phyloP scores from a whole-genome alignment of 768 basidiomycete genomes.

The Trametopsis cervina region DNA sequence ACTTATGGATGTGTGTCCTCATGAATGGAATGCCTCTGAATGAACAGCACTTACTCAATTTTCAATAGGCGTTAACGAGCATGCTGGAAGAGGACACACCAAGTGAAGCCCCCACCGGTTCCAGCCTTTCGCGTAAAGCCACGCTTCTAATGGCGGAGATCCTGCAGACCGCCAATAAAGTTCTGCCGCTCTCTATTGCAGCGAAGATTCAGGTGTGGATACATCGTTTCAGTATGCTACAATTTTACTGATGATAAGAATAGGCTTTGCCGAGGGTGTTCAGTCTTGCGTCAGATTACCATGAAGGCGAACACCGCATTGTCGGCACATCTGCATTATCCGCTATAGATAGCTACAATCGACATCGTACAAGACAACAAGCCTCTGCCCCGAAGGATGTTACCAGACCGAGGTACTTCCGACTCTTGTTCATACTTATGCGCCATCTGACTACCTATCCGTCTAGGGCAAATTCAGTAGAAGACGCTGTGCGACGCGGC shows the following conservation, averaged over 20 bases:
- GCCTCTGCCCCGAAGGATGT: constrained; percentile 43
- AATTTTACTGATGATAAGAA: constrained; percentile 1
- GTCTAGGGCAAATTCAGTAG: constrained; percentile 66
- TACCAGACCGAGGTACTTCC: constrained; percentile 55
- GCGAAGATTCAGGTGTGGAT: constrained; percentile 70
- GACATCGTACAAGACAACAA: constrained; percentile 73
- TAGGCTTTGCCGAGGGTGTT: constrained; percentile 85
- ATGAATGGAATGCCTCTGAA: neutral
- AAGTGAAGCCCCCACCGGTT: constrained; percentile 45
- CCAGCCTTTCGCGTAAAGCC: constrained; percentile 79
- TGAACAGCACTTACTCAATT: neutral
- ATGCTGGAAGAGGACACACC: constrained; percentile 65
- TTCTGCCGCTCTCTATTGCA: constrained; percentile 76
- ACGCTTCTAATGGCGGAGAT: constrained; percentile 89
- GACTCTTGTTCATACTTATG: neutral
- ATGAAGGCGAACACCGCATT: constrained; percentile 69
- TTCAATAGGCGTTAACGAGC: constrained; percentile 64
- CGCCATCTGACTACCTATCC: neutral
- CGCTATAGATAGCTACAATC: constrained; percentile 87
- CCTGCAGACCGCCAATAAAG: constrained; percentile 79
- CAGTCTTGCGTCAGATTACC: constrained; percentile 74
- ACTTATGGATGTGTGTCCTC: constrained; percentile 65
- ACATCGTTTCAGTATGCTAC: neutral
- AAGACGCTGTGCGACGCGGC: constrained; percentile 80
- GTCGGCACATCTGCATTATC: constrained; percentile 80